A percentile compares a stretch with the other conserved stretches of the same genome.
phyloP scores from a whole-genome alignment of 2,329 filamentous ascomycete genomes.

The Ambrosiella beaveri region DNA sequence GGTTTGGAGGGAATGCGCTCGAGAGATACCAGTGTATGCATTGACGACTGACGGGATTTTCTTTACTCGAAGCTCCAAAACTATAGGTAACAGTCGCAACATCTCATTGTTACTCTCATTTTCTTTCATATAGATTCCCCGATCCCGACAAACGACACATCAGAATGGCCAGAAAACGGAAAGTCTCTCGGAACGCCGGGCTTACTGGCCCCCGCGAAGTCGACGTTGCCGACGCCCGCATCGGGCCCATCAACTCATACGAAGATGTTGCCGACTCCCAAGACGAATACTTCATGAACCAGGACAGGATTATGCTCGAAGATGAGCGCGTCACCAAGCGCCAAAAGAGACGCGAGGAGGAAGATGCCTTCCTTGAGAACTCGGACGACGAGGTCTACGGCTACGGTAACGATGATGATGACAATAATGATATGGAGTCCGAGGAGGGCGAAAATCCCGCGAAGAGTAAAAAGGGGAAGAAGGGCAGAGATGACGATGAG shows the following conservation, averaged over 20 bases:
- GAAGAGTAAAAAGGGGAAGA: constrained; percentile 21
- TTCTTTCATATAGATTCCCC: too few species aligned
- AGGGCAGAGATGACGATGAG: constrained; percentile 40
- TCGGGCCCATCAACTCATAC: constrained; percentile 44
- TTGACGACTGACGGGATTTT: background rate
- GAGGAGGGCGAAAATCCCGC: constrained; percentile 26
- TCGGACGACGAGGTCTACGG: constrained; percentile 47
- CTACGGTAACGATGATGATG: constrained; percentile 25
- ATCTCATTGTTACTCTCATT: too few species aligned
- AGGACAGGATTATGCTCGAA: constrained; percentile 73
- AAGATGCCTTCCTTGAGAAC: constrained; percentile 40
- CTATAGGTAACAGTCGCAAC: too few species aligned
- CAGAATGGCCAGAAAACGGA: constrained; percentile 52
- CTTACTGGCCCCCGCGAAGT: constrained; percentile 36
- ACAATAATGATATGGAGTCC: constrained; percentile 23
- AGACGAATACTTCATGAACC: constrained; percentile 78
- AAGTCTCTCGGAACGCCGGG: constrained; percentile 37
- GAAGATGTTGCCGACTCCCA: constrained; percentile 86
- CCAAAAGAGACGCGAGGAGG: constrained; percentile 50
- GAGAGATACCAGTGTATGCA: background rate
- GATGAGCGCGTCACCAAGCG: constrained; percentile 67
- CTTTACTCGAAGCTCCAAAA: background rate
- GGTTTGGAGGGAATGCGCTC: background rate
- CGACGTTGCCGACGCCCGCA: constrained; percentile 40
- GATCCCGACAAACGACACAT: background rate